These are phyloP conservation scores for Brassica napus DNA, from an alignment of 345 rosid genomes.

Conservation along the genomic window Da-Ae NC_063441.1:22400501-22401000, in stretches of 20 bases:
- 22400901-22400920: neutral
- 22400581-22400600: conserved; percentile 17
- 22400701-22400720: neutral
- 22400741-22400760: neutral
- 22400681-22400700: neutral
- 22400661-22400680: neutral
- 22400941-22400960: neutral
- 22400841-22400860: neutral
- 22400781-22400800: neutral
- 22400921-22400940: neutral
- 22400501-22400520: neutral
- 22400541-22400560: conserved; percentile 17
- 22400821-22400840: neutral
- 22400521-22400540: neutral
- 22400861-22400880: neutral
- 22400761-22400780: neutral
- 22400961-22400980: conserved; percentile 18
- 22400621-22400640: conserved; percentile 11
- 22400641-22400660: neutral
- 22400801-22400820: neutral
- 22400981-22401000: conserved; percentile 10
- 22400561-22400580: neutral
- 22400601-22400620: conserved; percentile 18
- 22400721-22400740: neutral
- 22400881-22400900: neutral